Conservation (phyloP, 495 filamentous ascomycete species). For the Lasiosphaeria ovina region DNA sequence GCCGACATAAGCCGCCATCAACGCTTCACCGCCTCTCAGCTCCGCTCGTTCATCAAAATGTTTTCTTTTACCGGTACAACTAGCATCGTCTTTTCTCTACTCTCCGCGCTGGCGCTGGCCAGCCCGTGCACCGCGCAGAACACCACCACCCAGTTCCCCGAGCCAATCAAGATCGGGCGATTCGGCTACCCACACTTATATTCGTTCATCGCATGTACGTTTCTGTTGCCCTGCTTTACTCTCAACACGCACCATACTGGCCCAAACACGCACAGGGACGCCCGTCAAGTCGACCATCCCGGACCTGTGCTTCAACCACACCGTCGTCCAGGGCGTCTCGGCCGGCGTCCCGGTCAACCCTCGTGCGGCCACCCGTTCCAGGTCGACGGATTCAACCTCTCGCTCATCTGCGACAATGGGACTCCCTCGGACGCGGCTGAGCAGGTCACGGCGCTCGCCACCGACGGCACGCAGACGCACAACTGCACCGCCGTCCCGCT, state of each 20-base stretch:
- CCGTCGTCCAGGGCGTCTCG: slow-evolving; percentile 4
- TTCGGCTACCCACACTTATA: background rate
- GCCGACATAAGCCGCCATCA: too few species aligned
- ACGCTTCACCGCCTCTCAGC: too few species aligned
- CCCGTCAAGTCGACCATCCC: slow-evolving; percentile 5
- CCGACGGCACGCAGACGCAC: slow-evolving; percentile 3
- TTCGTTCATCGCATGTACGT: slow-evolving; percentile 2
- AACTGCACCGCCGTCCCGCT: background rate
- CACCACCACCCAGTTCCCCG: background rate
- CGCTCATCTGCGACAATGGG: background rate
- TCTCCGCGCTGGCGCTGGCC: too few species aligned
- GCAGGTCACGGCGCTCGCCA: slow-evolving; percentile 3
- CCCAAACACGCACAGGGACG: background rate
- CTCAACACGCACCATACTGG: background rate
- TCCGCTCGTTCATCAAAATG: too few species aligned
- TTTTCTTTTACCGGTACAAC: too few species aligned
- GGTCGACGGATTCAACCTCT: slow-evolving; percentile 2
- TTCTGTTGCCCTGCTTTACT: background rate
- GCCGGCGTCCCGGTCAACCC: slow-evolving; percentile 2
- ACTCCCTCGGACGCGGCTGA: background rate
- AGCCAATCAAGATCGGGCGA: slow-evolving; percentile 10
- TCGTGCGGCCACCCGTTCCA: slow-evolving; percentile 5
- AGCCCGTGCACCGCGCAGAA: too few species aligned
- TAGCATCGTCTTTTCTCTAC: too few species aligned
- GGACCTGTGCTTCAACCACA: slow-evolving; percentile 2